Conservation (phyloP, 345 rosid genomes). For the Eucalyptus erythrocorys region DNA sequence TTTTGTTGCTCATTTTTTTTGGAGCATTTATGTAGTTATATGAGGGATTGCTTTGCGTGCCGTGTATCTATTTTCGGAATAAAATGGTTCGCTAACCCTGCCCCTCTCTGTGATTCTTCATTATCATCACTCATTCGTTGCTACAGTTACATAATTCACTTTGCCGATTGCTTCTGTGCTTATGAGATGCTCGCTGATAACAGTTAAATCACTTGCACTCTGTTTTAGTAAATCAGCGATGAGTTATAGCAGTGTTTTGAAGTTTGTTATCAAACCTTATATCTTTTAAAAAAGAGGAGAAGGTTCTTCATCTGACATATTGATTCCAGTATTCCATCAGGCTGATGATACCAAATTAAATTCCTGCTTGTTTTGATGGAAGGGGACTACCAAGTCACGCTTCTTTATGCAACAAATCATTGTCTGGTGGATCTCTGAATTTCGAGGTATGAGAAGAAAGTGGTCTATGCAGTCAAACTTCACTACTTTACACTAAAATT, state of each 20-base stretch:
- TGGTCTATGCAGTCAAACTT: background rate
- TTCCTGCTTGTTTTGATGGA: background rate
- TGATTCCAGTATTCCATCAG: background rate
- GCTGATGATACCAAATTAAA: background rate
- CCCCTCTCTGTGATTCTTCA: background rate
- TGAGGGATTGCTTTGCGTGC: background rate
- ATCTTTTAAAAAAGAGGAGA: background rate
- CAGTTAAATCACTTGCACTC: background rate
- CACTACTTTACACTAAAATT: background rate
- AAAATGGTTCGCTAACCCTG: background rate
- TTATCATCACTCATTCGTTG: background rate
- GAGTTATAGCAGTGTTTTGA: background rate
- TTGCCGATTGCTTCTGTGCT: background rate
- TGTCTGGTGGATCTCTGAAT: background rate
- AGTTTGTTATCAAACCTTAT: background rate
- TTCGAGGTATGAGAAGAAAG: background rate
- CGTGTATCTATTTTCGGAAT: background rate
- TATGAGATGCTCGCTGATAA: background rate
- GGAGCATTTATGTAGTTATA: background rate
- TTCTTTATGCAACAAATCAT: background rate
- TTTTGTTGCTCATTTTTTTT: background rate
- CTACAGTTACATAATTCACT: background rate
- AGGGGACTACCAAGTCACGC: background rate
- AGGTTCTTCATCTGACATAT: background rate
- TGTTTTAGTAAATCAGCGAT: background rate